phyloP scores from a whole-genome alignment of 208 protist species.

The Acanthamoeba sp. region DNA sequence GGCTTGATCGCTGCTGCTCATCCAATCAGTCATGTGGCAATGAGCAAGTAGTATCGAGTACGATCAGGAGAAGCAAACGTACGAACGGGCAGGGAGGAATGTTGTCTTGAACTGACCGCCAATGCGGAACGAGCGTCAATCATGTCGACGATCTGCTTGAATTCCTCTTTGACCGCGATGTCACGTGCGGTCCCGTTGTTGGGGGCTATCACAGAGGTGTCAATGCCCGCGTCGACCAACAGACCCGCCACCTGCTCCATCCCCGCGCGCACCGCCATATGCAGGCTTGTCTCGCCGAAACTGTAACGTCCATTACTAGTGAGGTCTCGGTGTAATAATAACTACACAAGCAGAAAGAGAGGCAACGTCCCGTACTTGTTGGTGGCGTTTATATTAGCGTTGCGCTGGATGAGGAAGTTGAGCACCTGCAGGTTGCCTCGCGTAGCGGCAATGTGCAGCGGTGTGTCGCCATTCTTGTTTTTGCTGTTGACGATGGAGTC shows the following conservation, averaged over 20 bases:
- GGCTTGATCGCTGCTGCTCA: background rate
- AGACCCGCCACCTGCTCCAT: background rate
- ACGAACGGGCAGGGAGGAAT: background rate
- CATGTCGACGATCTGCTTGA: background rate
- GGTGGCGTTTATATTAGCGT: slow-evolving; percentile 12
- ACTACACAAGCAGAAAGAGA: background rate
- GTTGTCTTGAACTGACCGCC: background rate
- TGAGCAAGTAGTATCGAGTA: too few relatives aligned
- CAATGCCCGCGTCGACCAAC: background rate
- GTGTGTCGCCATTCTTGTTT: slow-evolving; percentile 70
- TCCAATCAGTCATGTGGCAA: too few relatives aligned
- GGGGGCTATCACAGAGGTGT: background rate
- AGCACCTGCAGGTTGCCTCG: background rate
- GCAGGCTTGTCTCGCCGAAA: slow-evolving; percentile 47
- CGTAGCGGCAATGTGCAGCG: slow-evolving; percentile 53
- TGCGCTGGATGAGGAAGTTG: slow-evolving; percentile 37
- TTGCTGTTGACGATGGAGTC: slow-evolving; percentile 40
- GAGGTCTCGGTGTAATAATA: too few relatives aligned
- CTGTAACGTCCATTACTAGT: background rate
- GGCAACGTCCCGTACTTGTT: slow-evolving; percentile 46
- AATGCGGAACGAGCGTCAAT: background rate
- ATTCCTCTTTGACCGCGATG: background rate
- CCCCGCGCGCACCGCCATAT: slow-evolving; percentile 25
- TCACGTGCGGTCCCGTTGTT: slow-evolving; percentile 27
- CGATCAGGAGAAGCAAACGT: background rate